Evolutionary conservation across 768 basidiomycete genomes (phyloP), one percentile per base, ranked within the genome.

Genomic region (Termitomyces sp.): DNA sequence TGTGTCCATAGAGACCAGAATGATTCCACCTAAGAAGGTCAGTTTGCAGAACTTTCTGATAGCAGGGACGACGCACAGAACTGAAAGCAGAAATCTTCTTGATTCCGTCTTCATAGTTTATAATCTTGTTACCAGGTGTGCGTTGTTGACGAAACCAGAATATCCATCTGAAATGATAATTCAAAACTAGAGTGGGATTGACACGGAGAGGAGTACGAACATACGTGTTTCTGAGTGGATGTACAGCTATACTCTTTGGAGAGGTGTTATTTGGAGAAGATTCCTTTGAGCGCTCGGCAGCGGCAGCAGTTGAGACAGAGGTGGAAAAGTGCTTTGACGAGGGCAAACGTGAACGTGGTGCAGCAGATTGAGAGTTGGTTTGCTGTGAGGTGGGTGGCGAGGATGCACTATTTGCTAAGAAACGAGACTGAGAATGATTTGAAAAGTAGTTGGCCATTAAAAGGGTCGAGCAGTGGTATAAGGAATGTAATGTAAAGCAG

Each of bases 1-100:
- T 98, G 96, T 4, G 95, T 94, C 81, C 92, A 91, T 61, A 98
- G 78, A 29, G 94, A 89, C 89, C 96, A 96, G 74, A 95, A 97
- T 42, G 94, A 96, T 76, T 98, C 96, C 56, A 94, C 91, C 89
- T 94, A 69, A 42, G 4, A 52, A 11, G 45, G 60, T 67, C 47
- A 67, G 61, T 62, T 48, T 12, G 60, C 20, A 34, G 60, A 11
- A 49, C 14, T 15, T 7, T 47, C 29, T 42, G 53, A 59, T 50
- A 11, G 49, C 56, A 14, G 20, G 38, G 42, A 56, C 56, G 11
- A 79, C 87, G 56, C 63, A 93, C 91, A 5, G 93, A 96, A 66
- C 90, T 87, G 71, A 96, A 96, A 5, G 91, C 86, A 5, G 94
- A 86, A 51, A 98, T 87, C 74, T 89, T 90, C 77, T 94, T 94